Percentiles rank a stretch among this genome's conserved stretches.
These are phyloP conservation scores for Wilcoxina mikolae DNA, from an alignment of 495 filamentous ascomycete genomes.

Conservation along the genomic window DNA sequence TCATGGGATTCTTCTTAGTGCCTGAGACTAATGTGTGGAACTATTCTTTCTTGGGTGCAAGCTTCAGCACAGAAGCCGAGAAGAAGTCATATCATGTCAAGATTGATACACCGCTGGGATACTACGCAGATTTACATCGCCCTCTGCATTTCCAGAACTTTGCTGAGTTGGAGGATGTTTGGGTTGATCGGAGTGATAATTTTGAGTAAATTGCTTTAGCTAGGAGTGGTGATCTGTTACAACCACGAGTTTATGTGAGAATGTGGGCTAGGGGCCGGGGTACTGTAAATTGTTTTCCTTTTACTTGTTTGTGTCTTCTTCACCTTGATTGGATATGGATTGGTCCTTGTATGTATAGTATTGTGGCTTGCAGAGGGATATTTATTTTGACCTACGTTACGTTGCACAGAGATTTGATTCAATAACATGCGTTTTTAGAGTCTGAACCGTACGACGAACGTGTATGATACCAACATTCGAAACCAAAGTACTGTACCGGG, in stretches of 20 bases:
- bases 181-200: slow-evolving; percentile 73
- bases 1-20: slow-evolving; percentile 87
- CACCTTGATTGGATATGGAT: too few species aligned
- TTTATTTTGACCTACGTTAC: too few species aligned
- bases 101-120: slow-evolving; percentile 77
- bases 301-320: not conserved
- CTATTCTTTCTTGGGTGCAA: slow-evolving; percentile 91
- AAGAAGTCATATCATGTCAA: slow-evolving; percentile 83
- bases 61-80: slow-evolving; percentile 63
- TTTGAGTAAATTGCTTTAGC: slow-evolving; percentile 45
- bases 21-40: slow-evolving; percentile 91
- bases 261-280: too few species aligned
- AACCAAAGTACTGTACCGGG: too few species aligned
- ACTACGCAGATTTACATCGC: slow-evolving; percentile 88
- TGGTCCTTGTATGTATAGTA: too few species aligned
- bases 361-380: too few species aligned
- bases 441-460: too few species aligned
- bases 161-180: slow-evolving; percentile 77
- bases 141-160: slow-evolving; percentile 91
- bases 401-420: too few species aligned
- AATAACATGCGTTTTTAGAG: too few species aligned
- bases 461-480: too few species aligned
- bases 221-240: not conserved
- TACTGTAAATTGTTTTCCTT: not conserved
- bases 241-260: too few species aligned